phyloP scores from a whole-genome alignment of 441 rosid species.

The Pelargonium citronellum region DNA sequence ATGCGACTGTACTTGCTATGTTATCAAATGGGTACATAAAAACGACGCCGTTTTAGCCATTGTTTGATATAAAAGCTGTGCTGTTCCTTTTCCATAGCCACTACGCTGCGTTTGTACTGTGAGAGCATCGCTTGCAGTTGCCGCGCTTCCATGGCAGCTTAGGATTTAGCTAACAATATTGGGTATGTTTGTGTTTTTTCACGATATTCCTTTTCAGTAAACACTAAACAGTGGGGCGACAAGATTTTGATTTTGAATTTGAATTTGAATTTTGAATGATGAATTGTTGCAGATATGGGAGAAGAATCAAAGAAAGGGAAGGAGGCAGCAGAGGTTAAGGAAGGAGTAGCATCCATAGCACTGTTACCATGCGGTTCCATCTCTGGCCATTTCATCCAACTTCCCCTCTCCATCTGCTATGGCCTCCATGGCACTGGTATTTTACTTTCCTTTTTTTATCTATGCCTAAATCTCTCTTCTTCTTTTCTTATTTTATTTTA shows the following conservation, averaged over 20 bases:
- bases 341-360: constrained; percentile 85
- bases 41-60: too few relatives aligned
- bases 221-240: neutral
- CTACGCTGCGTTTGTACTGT: too few relatives aligned
- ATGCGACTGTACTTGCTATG: too few relatives aligned
- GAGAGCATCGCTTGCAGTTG: too few relatives aligned
- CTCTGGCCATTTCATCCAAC: constrained; percentile 83
- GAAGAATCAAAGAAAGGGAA: constrained; percentile 26
- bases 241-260: neutral
- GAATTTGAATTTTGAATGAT: neutral
- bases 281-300: constrained; percentile 3
- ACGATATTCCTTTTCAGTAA: neutral
- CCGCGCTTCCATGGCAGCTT: neutral
- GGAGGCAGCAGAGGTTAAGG: constrained; percentile 43
- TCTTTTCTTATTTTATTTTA: neutral
- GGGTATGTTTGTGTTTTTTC: neutral
- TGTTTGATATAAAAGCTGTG: too few relatives aligned
- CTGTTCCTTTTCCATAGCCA: too few relatives aligned
- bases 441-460: neutral
- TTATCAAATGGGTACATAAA: too few relatives aligned
- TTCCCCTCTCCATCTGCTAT: constrained; percentile 74
- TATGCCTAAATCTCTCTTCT: constrained; percentile 7
- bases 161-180: neutral
- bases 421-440: constrained; percentile 90
- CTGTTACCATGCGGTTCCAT: constrained; percentile 73